phyloP scores from a whole-genome alignment of 306 rosid genomes.

The Prunus davidiana region DNA sequence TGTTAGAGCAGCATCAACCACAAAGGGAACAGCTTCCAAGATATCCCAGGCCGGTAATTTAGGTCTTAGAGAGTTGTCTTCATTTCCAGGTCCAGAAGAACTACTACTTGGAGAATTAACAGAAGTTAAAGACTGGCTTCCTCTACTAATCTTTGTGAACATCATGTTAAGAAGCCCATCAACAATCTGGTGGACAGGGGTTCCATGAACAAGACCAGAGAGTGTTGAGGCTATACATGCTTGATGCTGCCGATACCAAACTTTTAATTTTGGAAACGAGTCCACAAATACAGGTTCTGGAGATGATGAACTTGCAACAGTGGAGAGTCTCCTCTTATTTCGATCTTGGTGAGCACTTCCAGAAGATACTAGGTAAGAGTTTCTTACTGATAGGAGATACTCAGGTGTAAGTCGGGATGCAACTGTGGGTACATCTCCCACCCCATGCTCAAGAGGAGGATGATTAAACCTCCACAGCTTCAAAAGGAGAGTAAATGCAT shows the following conservation, averaged over 20 bases:
- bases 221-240: conserved; percentile 96
- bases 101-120: conserved; percentile 83
- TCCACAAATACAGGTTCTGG: conserved; percentile 86
- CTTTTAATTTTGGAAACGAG: conserved; percentile 90
- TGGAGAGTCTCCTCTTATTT: conserved; percentile 76
- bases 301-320: conserved; percentile 65
- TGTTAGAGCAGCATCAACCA: conserved; percentile 95
- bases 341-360: conserved; percentile 50
- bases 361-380: conserved; percentile 68
- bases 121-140: conserved; percentile 56
- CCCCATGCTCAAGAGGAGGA: conserved; percentile 93
- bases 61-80: conserved; percentile 63
- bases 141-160: conserved; percentile 67
- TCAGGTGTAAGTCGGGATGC: conserved; percentile 96
- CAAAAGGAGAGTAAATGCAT: conserved; percentile 90
- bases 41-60: conserved; percentile 98
- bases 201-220: conserved; percentile 93
- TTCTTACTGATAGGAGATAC: conserved; percentile 77
- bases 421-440: conserved; percentile 90
- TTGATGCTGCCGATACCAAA: conserved; percentile 93
- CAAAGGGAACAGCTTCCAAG: conserved; percentile 90
- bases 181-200: conserved; percentile 91
- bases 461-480: conserved; percentile 89
- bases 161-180: conserved; percentile 95
- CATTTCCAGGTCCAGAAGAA: conserved; percentile 85